Base-by-base conservation (phyloP, 2,329 filamentous ascomycete species). In the Trichoderma lentiforme region DNA sequence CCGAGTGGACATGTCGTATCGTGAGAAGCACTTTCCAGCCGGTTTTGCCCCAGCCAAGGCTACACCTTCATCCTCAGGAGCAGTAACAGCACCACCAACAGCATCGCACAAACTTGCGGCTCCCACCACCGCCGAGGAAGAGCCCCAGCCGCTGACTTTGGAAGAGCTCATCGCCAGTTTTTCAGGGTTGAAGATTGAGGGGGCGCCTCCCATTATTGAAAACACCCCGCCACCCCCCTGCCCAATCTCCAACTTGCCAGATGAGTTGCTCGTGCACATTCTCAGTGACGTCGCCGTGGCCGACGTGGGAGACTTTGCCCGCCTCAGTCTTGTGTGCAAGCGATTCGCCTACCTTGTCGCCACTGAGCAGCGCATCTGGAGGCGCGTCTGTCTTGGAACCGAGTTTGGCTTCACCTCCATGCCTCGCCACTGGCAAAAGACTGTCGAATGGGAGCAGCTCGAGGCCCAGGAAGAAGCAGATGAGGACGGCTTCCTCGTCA, bases 331-430 rank as follows among this genome's bases (percentile, higher is more conserved):
- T 74, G 95, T 97, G 3, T 98, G 95, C 84, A 97, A 94, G 80
- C 89, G 92, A 15, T 84, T 98, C 57, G 94, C 95, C 26, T 98
- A 92, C 79, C 88, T 98, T 24, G 91, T 97, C 64, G 86, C 90
- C 34, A 93, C 92, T 6, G 95, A 98, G 79, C 92, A 97, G 76
- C 88, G 88, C 57, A 92, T 97, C 76, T 99, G 96, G 95, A 93
- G 91, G 72, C 88, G 89, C 21, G 82, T 97, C 5, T 93, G 92
- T 60, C 82, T 93, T 1, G 91, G 90, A 0, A 73, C 82, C 14
- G 89, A 93, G 78, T 91, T 93, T 78, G 96, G 95, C 26, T 97
- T 98, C 80, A 86, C 84, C 6, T 89, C 87, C 39, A 97, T 98
- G 93, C 91, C 93, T 79, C 95, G 96, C 82, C 84, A 89, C 73